Evolutionary conservation across 495 filamentous ascomycete species (phyloP).

Genomic region (Tuber calosporum): DNA sequence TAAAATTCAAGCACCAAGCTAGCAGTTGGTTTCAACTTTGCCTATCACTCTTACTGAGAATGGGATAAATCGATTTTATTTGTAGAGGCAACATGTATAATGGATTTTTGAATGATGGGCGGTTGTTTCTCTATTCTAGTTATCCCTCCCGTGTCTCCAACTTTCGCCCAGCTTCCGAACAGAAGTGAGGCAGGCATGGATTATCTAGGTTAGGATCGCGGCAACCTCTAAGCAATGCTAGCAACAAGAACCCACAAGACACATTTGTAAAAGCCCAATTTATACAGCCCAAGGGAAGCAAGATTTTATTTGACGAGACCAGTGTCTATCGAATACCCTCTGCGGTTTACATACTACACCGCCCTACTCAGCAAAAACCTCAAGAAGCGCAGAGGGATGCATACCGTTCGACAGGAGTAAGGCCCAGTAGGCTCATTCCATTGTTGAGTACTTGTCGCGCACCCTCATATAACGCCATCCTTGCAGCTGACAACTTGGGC

Average conservation of each 20-base stretch:
- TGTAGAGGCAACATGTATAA: not conserved
- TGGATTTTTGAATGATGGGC: not conserved
- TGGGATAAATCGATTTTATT: not conserved
- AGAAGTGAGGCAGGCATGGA: not conserved
- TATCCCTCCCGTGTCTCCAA: not conserved
- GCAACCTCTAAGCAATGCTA: not conserved
- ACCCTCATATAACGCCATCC: constrained; percentile 74
- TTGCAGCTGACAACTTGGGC: constrained; percentile 63
- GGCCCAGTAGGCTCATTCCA: constrained; percentile 74
- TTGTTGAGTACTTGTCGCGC: constrained; percentile 71
- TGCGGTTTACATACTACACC: not conserved
- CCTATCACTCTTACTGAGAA: not conserved
- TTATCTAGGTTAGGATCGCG: not conserved
- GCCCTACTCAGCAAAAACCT: not conserved
- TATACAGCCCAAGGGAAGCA: not conserved
- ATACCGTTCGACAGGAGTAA: constrained; percentile 63
- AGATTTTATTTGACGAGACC: not conserved
- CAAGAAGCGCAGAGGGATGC: not conserved
- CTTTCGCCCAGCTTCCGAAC: not conserved
- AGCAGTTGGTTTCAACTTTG: not conserved
- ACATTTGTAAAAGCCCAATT: not conserved
- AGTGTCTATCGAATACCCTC: not conserved
- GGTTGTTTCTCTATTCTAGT: not conserved
- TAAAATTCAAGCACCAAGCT: not conserved
- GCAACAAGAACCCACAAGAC: not conserved